Evolutionary conservation across 2,329 filamentous ascomycete genomes (phyloP).

Genomic region (Fragosphaeria purpurea): DNA sequence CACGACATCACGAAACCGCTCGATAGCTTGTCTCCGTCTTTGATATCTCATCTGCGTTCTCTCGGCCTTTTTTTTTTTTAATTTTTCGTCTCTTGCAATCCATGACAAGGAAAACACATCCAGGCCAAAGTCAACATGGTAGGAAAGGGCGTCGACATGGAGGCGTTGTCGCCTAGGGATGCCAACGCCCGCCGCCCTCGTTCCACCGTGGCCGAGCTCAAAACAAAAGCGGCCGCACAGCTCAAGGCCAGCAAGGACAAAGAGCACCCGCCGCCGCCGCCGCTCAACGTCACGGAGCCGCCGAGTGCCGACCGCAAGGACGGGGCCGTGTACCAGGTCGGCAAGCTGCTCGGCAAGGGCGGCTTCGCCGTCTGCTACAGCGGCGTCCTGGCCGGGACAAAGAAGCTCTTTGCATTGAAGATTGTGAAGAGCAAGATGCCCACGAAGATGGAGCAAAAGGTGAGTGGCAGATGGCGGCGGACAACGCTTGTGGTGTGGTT

Average conservation of each 20-base stretch:
- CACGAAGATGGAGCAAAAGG: constrained; percentile 75
- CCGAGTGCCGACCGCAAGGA: constrained; percentile 58
- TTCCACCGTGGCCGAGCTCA: constrained; percentile 34
- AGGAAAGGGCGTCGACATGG: constrained; percentile 45
- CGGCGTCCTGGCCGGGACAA: constrained; percentile 55
- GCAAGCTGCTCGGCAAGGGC: constrained; percentile 66
- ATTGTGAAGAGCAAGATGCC: constrained; percentile 79
- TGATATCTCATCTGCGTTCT: too few relatives aligned
- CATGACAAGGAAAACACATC: not conserved
- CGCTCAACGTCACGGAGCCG: constrained; percentile 48
- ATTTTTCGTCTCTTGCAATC: too few relatives aligned
- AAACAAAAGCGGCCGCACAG: constrained; percentile 42
- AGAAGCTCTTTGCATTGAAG: constrained; percentile 64
- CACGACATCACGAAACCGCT: not conserved
- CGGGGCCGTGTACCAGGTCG: constrained; percentile 64
- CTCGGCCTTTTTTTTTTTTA: too few relatives aligned
- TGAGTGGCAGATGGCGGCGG: constrained; percentile 21
- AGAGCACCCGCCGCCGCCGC: constrained; percentile 57
- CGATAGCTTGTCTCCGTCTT: too few relatives aligned
- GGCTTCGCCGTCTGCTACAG: constrained; percentile 77
- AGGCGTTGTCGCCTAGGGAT: constrained; percentile 56
- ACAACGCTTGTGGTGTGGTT: too few relatives aligned
- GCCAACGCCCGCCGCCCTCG: constrained; percentile 49
- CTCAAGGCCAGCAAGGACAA: constrained; percentile 52
- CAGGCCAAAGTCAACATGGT: constrained; percentile 24